Base-by-base conservation (phyloP, 345 rosid species). In the Eucalyptus pauciflora region DNA sequence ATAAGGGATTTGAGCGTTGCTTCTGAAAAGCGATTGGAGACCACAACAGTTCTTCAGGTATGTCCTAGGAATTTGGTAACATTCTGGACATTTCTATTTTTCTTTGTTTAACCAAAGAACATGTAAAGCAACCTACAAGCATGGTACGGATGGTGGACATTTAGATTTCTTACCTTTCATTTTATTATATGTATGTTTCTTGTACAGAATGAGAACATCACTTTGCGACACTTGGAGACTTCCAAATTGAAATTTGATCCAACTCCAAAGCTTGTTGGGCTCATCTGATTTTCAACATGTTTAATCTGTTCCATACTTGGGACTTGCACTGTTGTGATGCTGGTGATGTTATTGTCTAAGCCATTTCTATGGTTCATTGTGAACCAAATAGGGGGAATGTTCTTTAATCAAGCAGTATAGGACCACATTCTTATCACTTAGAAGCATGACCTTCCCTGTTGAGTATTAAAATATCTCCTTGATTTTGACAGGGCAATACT, bases 21-120 rank as follows among this genome's bases (percentile, higher is more conserved):
- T 88, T 95, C 99, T 76, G 92, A 89, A 89, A 95, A 94, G 93
- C 91, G 91, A 91, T 88, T 51, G 60, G 92, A 93, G 89, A 95
- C 96, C 92, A 93, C 91, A 92, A 94, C 94, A 87, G 93, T 96
- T 93, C 93, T 96, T 76, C 94, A 97, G 97, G 99, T 96, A 93
- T 86, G 88, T 60, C 86, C 67, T 85, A 76, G 85, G 71, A 67
- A 69, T 87, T 48, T 8, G n/a, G 46, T 49, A 58, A 33, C 24
- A 29, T 1, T 58, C 79, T 87, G 31, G 51, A 27, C 7, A 16
- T 27, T 52, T 17, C 7, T 43, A 43, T 87, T 22, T 86, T 58
- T 52, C 62, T 17, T 86, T 52, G 48, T 86, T 86, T 52, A 86
- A 52, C 67, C 46, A 43, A 86, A 50, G 45, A 25, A 86, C 24